Evolutionary conservation across 176 grass and related monocot species (phyloP), one percentile per base, ranked within the genome.

Genomic region (Aegilops umbellulata): DNA sequence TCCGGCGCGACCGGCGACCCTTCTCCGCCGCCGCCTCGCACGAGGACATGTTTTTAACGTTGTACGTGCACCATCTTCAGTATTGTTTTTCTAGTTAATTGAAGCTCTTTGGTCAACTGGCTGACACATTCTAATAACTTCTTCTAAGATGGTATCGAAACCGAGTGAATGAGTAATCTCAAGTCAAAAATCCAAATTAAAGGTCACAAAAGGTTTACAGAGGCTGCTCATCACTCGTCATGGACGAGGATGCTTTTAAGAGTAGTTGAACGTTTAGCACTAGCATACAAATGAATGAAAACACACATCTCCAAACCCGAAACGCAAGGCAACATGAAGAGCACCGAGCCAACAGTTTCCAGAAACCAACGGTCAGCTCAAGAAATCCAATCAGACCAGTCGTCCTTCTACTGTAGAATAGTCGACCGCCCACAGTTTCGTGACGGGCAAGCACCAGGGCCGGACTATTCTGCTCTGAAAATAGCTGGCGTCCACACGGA

Each of bases 381-480:
- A 77, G 41, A 20, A 30, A 61, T 35, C 44, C 64, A 49, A 76
- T 62, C 89, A 69, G 71, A 84, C 10, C 1, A 16, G 69, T 63
- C 38, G 51, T 20, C 44, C 57, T 79, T 44, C 66, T 31, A 29
- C 81, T 14, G 9, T 23, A 53, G 31, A 69, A 85, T 16, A 39
- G 74, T 23, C 22, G 74, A 55, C 32, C 62, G 60, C 85, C 75
- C 76, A 90, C 80, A 29, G 47, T 20, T 87, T 87, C 61, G 22
- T 29, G 4, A 47, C 35, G 46, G 69, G 63, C 76, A 87, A 83
- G 80, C 67, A 70, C 25, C 76, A 74, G 11, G 5, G 9, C 47
- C 27, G 35, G 83, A 62, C 83, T 30, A 70, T 62, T 61, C 70
- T 8, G 66, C 17, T 2, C 39, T 58, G 29, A 69, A 58, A 82